Conservation (phyloP, 2,329 filamentous ascomycete species). For the Fusarium veterinarium region DNA sequence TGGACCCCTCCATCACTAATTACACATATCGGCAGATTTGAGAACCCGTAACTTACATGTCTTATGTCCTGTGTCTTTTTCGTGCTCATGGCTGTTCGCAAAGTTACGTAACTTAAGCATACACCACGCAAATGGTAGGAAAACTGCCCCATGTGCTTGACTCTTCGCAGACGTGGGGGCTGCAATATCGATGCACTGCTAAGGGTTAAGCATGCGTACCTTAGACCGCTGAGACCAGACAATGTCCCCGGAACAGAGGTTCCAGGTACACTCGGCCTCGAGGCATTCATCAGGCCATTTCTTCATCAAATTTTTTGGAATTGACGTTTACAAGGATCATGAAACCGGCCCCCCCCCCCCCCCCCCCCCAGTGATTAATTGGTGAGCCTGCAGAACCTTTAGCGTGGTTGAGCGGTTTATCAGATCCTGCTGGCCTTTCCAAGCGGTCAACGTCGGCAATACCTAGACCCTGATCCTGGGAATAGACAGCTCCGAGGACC, state of each 20-base stretch:
- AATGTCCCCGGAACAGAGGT: background rate
- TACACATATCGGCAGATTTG: background rate
- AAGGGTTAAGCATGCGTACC: background rate
- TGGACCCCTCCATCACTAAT: background rate
- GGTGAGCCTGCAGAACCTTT: background rate
- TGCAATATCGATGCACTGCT: background rate
- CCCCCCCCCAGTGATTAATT: background rate
- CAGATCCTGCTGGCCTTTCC: constrained; percentile 22
- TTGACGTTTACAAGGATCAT: background rate
- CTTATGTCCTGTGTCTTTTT: background rate
- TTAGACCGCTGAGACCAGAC: background rate
- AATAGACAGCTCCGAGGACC: constrained; percentile 20
- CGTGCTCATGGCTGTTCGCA: background rate
- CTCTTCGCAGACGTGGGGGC: background rate
- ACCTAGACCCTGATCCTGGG: background rate
- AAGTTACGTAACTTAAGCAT: background rate
- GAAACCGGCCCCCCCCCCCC: background rate
- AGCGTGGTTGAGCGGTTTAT: constrained; percentile 33
- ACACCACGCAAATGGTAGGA: background rate
- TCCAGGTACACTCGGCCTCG: background rate
- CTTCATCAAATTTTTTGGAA: background rate
- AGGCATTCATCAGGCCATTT: constrained; percentile 6
- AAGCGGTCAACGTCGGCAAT: constrained; percentile 16
- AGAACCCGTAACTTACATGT: background rate
- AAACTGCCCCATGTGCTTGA: background rate